Evolutionary conservation across 2,329 filamentous ascomycete genomes (phyloP).

Genomic region (Gaeumannomyces sp.): DNA sequence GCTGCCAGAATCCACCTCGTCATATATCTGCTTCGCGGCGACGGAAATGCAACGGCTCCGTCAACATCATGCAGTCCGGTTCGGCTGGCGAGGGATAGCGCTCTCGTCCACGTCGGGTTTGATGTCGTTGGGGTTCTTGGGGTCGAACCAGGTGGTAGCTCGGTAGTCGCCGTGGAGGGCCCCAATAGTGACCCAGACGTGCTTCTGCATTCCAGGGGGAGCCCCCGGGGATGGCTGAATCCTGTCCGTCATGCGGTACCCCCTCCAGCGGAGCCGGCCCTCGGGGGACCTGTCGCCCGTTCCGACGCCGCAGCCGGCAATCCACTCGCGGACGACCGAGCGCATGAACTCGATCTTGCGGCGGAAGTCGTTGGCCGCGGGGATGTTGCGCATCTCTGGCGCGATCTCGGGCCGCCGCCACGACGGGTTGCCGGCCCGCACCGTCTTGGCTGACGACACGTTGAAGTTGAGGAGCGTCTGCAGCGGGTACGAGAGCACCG

Average conservation of each 20-base stretch:
- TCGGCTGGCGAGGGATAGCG: slow-evolving; percentile 18
- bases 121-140: slow-evolving; percentile 44
- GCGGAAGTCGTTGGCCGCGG: slow-evolving; percentile 66
- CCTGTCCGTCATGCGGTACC: slow-evolving; percentile 48
- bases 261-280: slow-evolving; percentile 51
- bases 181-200: slow-evolving; percentile 65
- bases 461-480: slow-evolving; percentile 67
- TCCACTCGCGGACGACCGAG: slow-evolving; percentile 65
- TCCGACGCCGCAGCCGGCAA: slow-evolving; percentile 61
- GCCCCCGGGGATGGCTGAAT: slow-evolving; percentile 23
- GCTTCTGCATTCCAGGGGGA: slow-evolving; percentile 41
- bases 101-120: slow-evolving; percentile 48
- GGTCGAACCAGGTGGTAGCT: slow-evolving; percentile 49
- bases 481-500: slow-evolving; percentile 64
- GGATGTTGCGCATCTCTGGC: slow-evolving; percentile 55
- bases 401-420: slow-evolving; percentile 55
- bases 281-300: slow-evolving; percentile 54
- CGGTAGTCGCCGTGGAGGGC: slow-evolving; percentile 53
- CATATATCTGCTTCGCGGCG: too few relatives aligned
- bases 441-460: slow-evolving; percentile 36
- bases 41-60: too few relatives aligned
- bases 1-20: too few relatives aligned
- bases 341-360: slow-evolving; percentile 69
- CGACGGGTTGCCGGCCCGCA: slow-evolving; percentile 30
- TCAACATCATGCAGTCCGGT: background rate